Evolutionary conservation across 73 alveolate species (phyloP), one percentile per base, ranked within the genome.

Genomic region (Paraurostyla sp.): DNA sequence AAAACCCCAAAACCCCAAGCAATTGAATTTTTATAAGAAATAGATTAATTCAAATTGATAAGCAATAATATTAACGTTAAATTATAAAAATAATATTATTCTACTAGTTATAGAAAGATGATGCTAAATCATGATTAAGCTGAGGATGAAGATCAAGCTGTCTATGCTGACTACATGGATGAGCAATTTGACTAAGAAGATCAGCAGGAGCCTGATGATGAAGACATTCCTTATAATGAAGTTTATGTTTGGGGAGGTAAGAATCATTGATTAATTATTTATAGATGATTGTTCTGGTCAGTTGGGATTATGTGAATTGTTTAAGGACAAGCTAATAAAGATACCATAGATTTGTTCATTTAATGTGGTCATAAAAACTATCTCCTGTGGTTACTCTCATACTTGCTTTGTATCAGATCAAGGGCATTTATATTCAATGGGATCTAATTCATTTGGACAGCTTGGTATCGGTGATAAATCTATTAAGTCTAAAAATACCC

Each of bases 301-400:
- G 41, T 89, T 92, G 11, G 96, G 96, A 23, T 71, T 91, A 25
- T 87, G 96, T 27, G 90, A 62, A 29, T 52, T 69, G n/a, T 73
- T 56, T 32, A 71, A 57, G 41, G 91, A 81, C 48, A 87, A 91
- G 52, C 43, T 56, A 22, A 56, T 54, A n/a, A 73, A 80, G 9
- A 38, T 76, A 40, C 96, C 96, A 0, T 76, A 73, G 38, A 56
- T 89, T 1, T 92, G 96, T 83, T 62, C 90, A 38, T 92, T 78
- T 49, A 88, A 88, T 62, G 88, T 88, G 27, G 78, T 92, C 15
- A 92, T 92, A 25, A 62, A 76, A 23, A 48, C 80, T 0, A 48
- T 92, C 29, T 82, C 95, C 32, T 92, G 97, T 82, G 97, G 97
- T 0, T 58, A 56, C 15, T 59, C 87, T 9, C 97, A 92, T 40